Percentiles rank a stretch among this genome's conserved stretches.
phyloP scores from a whole-genome alignment of 768 basidiomycete species.

The Mycena albidolilacea region DNA sequence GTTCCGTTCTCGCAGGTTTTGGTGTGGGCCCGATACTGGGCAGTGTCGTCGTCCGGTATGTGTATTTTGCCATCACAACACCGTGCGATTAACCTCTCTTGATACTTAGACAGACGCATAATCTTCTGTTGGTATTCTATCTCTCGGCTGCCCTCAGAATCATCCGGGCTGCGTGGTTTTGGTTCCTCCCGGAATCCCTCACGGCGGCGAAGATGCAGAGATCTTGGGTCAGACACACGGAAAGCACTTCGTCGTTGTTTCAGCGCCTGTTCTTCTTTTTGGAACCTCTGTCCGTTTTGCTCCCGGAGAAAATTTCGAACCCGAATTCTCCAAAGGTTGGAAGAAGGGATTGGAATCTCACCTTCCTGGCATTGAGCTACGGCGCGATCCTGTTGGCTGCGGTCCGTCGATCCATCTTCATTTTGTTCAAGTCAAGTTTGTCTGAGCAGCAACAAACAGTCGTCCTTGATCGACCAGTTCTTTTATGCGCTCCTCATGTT shows the following conservation, averaged over 20 bases:
- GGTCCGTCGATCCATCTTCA: slow-evolving; percentile 45
- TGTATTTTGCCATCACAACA: not conserved
- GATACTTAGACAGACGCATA: slow-evolving; percentile 55
- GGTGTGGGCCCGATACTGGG: slow-evolving; percentile 85
- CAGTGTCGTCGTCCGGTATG: slow-evolving; percentile 67
- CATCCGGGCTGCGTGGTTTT: slow-evolving; percentile 63
- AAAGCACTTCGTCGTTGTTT: slow-evolving; percentile 53
- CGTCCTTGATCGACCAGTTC: slow-evolving; percentile 69
- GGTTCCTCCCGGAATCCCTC: slow-evolving; percentile 86
- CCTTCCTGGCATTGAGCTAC: slow-evolving; percentile 67
- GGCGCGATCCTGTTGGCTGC: slow-evolving; percentile 65
- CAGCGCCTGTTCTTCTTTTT: slow-evolving; percentile 73
- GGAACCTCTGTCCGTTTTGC: slow-evolving; percentile 77
- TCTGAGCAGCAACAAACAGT: slow-evolving; percentile 54
- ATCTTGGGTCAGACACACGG: slow-evolving; percentile 54
- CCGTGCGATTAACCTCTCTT: not conserved
- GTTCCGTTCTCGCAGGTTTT: slow-evolving; percentile 81
- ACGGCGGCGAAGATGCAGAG: slow-evolving; percentile 63
- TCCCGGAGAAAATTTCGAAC: slow-evolving; percentile 55
- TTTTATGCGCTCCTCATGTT: slow-evolving; percentile 76
- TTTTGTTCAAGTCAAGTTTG: not conserved
- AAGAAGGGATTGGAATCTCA: slow-evolving; percentile 76
- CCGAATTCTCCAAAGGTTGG: slow-evolving; percentile 49
- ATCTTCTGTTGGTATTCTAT: slow-evolving; percentile 80
- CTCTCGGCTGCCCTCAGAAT: slow-evolving; percentile 66